Base-by-base conservation (phyloP, 2,329 filamentous ascomycete species). In the Fusarium buxicola region DNA sequence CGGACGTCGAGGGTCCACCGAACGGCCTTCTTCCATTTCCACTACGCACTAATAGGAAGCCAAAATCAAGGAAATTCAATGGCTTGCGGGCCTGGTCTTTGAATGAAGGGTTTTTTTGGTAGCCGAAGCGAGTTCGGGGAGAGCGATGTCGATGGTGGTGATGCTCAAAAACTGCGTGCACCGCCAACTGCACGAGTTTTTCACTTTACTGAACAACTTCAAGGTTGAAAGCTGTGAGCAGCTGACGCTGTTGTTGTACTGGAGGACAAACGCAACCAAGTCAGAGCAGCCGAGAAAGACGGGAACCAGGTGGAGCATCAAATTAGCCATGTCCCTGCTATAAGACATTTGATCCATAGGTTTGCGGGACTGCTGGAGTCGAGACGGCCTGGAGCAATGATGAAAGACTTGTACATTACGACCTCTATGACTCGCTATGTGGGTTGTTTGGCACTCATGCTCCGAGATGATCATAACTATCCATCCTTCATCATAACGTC, bases 31-130 rank as follows among this genome's bases (percentile, higher is more conserved):
- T 66, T 63, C 65, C 43, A 54, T 49, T 48, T 60, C 48, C 61
- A 65, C 55, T 39, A 54, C 41, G 62, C 60, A 58, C 65, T 60
- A 68, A 38, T 48, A 39, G 28, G 43, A 38, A 55, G 40, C 43
- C 48, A 55, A 58, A 68, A 66, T 47, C 65, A 68, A 66, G 65
- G 65, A 68, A 68, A 50, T 65, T 56, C 32, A 41, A 66, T 55
- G 50, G 50, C 48, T 55, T 69, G 51, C 44, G 48, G 63, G 65
- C 53, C 58, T 51, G 34, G 25, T 50, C 47, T 62, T 45, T 48
- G 58, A 62, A 46, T 43, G 55, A 45, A 50, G 52, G 38, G 7
- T 50, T 52, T 65, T 65, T 21, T 21, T 61, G 32, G 51, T 65
- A 28, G 51, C 30, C 15, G 27, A 41, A 45, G 21, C 15, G 25